A percentile compares a stretch with the other conserved stretches of the same genome.
Conservation (phyloP, 2,329 filamentous ascomycete species). For the Fusarium xyrophilum region DNA sequence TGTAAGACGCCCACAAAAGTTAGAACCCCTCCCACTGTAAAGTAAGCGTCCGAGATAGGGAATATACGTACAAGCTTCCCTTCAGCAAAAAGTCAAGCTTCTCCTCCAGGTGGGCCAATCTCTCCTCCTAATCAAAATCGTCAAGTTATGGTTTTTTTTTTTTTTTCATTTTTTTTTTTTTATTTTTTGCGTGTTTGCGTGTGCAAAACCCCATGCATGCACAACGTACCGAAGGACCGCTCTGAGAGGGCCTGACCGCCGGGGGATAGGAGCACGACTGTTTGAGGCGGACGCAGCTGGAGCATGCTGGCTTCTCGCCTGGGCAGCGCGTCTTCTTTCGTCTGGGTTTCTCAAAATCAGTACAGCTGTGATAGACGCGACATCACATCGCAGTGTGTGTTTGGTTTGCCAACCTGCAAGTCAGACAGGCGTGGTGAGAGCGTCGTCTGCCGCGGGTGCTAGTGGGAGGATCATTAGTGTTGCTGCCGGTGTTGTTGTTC, state of each 20-base stretch:
- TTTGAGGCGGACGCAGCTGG: constrained; percentile 56
- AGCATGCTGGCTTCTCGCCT: constrained; percentile 59
- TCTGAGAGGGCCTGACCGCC: constrained; percentile 47
- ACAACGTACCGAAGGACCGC: constrained; percentile 53
- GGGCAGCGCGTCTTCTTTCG: constrained; percentile 61
- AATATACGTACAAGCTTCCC: constrained; percentile 46
- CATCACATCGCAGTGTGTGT: not conserved
- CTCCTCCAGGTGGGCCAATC: constrained; percentile 59
- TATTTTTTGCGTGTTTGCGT: too few relatives aligned
- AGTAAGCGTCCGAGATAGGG: constrained; percentile 5
- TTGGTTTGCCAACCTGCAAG: constrained; percentile 52
- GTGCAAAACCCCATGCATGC: constrained; percentile 16
- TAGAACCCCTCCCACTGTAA: constrained; percentile 34
- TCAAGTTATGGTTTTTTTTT: constrained; percentile 20
- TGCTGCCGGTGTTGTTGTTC: not conserved
- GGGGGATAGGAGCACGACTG: constrained; percentile 56
- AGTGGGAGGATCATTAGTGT: constrained; percentile 17
- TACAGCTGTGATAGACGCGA: not conserved
- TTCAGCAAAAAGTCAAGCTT: constrained; percentile 59
- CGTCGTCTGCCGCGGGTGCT: constrained; percentile 46
- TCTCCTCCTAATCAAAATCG: constrained; percentile 52
- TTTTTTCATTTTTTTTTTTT: not conserved
- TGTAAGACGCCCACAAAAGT: constrained; percentile 38
- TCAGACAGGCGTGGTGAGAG: constrained; percentile 54
- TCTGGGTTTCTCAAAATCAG: constrained; percentile 33